Evolutionary conservation across 2,329 filamentous ascomycete genomes (phyloP).

Genomic region (Biscogniauxia sp.): DNA sequence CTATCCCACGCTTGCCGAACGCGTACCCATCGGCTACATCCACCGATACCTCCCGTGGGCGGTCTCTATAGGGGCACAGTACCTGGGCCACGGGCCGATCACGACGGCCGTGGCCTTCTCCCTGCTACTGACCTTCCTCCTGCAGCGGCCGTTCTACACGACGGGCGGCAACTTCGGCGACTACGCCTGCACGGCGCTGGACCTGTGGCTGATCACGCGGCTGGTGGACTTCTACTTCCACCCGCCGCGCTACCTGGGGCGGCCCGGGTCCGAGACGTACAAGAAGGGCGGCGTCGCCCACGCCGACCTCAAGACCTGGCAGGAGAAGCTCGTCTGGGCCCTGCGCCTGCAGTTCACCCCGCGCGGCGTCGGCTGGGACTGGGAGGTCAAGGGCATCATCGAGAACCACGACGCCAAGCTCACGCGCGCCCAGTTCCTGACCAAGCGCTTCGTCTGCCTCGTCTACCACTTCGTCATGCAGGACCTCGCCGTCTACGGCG

Average conservation of each 20-base stretch:
- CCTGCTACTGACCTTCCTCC: not conserved
- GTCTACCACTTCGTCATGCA: conserved; percentile 4
- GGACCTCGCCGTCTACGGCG: conserved; percentile 9
- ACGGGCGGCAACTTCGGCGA: conserved; percentile 8
- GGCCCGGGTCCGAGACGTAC: not conserved
- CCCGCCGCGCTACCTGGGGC: conserved; percentile 9
- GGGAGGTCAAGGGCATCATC: conserved; percentile 17
- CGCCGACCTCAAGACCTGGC: conserved; percentile 5
- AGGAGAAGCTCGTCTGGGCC: conserved; percentile 11
- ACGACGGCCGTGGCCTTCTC: not conserved
- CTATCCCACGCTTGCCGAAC: not conserved
- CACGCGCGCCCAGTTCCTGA: conserved; percentile 7
- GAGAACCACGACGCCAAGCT: conserved; percentile 2
- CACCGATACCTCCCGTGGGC: not conserved
- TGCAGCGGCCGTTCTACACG: conserved; percentile 10
- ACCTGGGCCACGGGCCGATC: not conserved
- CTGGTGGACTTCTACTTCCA: conserved; percentile 3
- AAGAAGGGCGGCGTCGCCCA: not conserved
- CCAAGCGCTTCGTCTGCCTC: not conserved
- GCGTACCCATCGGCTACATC: not conserved
- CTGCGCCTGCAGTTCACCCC: conserved; percentile 3
- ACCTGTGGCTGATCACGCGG: conserved; percentile 3
- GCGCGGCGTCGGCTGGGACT: conserved; percentile 19
- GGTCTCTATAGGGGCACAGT: not conserved
- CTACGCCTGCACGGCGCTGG: conserved; percentile 4